Evolutionary conservation across 768 basidiomycete species (phyloP), one percentile per base, ranked within the genome.

Genomic region (Macrocybe gigantea): DNA sequence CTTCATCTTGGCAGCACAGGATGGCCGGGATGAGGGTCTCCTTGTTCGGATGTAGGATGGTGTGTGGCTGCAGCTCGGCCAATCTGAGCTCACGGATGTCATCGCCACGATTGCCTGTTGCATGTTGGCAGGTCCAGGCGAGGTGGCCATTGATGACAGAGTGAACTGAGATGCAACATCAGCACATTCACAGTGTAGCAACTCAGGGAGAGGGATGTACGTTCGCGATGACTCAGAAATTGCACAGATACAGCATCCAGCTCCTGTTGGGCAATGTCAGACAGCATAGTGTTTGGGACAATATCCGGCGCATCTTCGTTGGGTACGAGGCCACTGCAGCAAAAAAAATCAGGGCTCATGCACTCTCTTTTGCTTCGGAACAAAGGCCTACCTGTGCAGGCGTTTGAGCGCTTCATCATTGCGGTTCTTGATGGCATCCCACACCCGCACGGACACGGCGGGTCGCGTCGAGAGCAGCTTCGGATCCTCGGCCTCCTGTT

Each of bases 51-150:
- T 65, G 64, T 1, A 54, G 44, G 15, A 60, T 51, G 0, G 33
- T 51, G 34, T 57, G 59, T 1, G 64, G 63, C 49, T 64, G 64
- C 7, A 65, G 49, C 38, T 65, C 61, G 1, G 44, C 46, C 1
- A 66, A 54, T 38, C 50, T 53, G 3, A 64, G 52, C 1, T 58
- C 54, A 5, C 58, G 54, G 29, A 66, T 51, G 41, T 64, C 64
- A 38, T 67, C 62, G 11, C 65, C 63, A 7, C 61, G 60, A 43
- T 65, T 67, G 2, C 65, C 64, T 10, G 51, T 52, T 8, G 62
- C 61, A 52, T 63, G 50, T 45, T 62, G 61, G 2, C 49, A 45
- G 2, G 55, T 58, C 61, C 64, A 66, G 7, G 58, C 50, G 5
- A 65, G 58, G 44, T 65, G 62, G 0, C 64, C 61, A 38, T 57